These are phyloP conservation scores for Globisporangium ultimum DNA, from an alignment of 352 stramenopile species.

Conservation along the genomic window DNA sequence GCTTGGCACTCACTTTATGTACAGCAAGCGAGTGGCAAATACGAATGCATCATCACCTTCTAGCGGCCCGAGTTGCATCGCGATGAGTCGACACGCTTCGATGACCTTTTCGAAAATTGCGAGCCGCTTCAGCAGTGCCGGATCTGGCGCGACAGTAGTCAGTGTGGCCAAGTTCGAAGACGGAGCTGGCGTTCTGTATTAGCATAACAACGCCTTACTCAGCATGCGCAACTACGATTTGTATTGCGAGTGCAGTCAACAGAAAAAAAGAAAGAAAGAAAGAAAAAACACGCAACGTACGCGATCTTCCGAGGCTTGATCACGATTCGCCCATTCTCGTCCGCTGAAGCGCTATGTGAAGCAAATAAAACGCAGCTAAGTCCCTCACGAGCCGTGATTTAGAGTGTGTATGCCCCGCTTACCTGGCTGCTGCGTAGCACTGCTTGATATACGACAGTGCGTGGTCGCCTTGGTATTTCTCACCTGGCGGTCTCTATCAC, in stretches of 20 bases:
- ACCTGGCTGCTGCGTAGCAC: constrained; percentile 84
- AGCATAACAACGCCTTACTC: too few relatives aligned
- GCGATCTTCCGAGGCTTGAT: constrained; percentile 66
- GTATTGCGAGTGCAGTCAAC: neutral
- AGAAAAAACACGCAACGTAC: constrained; percentile 29
- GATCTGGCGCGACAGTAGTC: constrained; percentile 17
- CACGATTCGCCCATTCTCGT: constrained; percentile 79
- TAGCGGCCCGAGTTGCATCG: constrained; percentile 66
- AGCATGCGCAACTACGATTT: too few relatives aligned
- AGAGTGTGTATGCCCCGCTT: neutral
- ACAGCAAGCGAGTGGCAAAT: neutral
- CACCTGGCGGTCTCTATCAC: constrained; percentile 25
- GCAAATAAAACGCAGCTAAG: neutral
- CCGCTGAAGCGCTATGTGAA: constrained; percentile 54
- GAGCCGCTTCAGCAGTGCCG: constrained; percentile 51
- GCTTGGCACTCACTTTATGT: neutral
- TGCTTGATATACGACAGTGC: constrained; percentile 83
- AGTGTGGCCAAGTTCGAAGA: too few relatives aligned
- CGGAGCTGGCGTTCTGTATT: too few relatives aligned
- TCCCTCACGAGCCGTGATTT: neutral
- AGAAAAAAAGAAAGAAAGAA: too few relatives aligned
- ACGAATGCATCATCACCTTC: constrained; percentile 40
- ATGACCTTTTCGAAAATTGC: constrained; percentile 76
- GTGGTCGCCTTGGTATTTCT: constrained; percentile 82
- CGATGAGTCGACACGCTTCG: constrained; percentile 72